phyloP scores from a whole-genome alignment of 768 basidiomycete species.

The Collybia nuda region DNA sequence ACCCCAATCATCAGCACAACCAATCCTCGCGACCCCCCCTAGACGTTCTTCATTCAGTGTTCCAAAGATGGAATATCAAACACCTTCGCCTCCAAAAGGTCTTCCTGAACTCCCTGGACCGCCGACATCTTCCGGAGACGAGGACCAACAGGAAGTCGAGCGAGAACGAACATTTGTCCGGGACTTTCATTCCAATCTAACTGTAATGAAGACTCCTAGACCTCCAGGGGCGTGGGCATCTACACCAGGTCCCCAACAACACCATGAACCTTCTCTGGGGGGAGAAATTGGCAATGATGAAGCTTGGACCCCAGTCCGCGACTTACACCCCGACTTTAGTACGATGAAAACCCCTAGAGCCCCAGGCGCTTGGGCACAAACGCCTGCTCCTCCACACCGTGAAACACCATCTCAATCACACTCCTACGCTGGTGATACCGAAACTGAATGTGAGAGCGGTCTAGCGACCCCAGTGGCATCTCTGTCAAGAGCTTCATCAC shows the following conservation, averaged over 20 bases:
- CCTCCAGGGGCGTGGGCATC: slow-evolving; percentile 38
- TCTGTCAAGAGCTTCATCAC: slow-evolving; percentile 45
- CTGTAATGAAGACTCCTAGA: slow-evolving; percentile 23
- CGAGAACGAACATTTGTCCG: slow-evolving; percentile 8
- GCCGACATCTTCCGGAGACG: slow-evolving; percentile 57
- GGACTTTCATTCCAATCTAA: slow-evolving; percentile 11
- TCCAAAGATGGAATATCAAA: slow-evolving; percentile 51
- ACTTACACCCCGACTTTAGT: slow-evolving; percentile 9
- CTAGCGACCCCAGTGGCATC: slow-evolving; percentile 49
- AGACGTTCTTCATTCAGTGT: slow-evolving; percentile 37
- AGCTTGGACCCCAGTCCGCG: slow-evolving; percentile 4
- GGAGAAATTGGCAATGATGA: background rate
- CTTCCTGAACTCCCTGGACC: slow-evolving; percentile 69
- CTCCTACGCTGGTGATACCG: slow-evolving; percentile 19
- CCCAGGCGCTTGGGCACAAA: slow-evolving; percentile 37
- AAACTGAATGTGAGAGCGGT: slow-evolving; percentile 27
- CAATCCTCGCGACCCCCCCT: slow-evolving; percentile 45
- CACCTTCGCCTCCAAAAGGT: slow-evolving; percentile 61
- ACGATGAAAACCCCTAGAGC: slow-evolving; percentile 26
- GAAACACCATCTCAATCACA: slow-evolving; percentile 9
- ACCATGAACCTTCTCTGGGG: too few species aligned
- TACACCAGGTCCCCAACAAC: slow-evolving; percentile 19
- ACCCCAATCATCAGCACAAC: slow-evolving; percentile 10
- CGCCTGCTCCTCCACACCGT: slow-evolving; percentile 18
- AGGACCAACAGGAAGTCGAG: slow-evolving; percentile 15